Conservation (phyloP, 2,329 filamentous ascomycete species). For the Fusarium clavum region DNA sequence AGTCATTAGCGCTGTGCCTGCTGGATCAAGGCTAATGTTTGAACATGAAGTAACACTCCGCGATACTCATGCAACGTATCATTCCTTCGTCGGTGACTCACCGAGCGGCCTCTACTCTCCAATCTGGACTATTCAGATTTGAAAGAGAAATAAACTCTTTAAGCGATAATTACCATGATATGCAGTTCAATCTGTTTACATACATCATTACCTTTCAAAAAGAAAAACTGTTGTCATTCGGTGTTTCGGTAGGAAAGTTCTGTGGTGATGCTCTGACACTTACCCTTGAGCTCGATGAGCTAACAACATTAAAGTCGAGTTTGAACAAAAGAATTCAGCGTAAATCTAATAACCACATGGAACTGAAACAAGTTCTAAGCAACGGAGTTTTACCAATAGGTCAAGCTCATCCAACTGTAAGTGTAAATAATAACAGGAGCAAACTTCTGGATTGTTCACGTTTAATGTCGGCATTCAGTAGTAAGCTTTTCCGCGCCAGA, state of each 20-base stretch:
- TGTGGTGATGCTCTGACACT: neutral
- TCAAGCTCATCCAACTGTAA: neutral
- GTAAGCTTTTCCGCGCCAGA: neutral
- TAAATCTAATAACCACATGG: neutral
- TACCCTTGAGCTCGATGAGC: neutral
- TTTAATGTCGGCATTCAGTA: no score
- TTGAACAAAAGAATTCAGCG: neutral
- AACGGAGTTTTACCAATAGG: neutral
- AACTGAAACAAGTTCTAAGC: neutral
- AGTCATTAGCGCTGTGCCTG: neutral
- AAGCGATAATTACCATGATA: no score
- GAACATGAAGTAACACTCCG: neutral
- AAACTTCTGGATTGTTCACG: neutral
- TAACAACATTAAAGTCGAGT: neutral
- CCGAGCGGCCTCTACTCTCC: neutral
- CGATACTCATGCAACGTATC: neutral
- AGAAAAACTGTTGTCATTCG: neutral
- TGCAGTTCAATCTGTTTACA: no score
- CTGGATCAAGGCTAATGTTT: neutral
- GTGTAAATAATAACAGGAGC: accelerated
- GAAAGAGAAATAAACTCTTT: no score
- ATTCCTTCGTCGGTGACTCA: neutral
- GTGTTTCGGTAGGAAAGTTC: neutral
- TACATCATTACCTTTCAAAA: no score
- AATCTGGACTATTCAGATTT: neutral